Percentiles rank a stretch among this genome's conserved stretches.
Evolutionary conservation across 2,329 filamentous ascomycete genomes (phyloP).

Genomic region (Dryadomyces quercivorus): DNA sequence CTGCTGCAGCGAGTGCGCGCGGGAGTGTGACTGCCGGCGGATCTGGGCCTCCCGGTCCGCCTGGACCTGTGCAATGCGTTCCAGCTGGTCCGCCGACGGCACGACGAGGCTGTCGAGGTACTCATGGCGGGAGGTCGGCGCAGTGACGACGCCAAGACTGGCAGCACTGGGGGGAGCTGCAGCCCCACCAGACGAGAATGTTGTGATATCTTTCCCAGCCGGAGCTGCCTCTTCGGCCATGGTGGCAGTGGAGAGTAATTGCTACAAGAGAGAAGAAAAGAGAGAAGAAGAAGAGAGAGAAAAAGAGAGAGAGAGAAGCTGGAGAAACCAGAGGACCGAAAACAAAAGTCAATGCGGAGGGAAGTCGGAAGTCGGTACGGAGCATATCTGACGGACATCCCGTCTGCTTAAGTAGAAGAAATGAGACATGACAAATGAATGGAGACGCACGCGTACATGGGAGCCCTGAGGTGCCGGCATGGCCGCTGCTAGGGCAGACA

Average conservation of each 20-base stretch:
- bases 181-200: not conserved
- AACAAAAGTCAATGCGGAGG: no score
- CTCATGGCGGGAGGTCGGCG: not conserved
- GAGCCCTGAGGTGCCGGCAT: no score
- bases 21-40: conserved; percentile 27
- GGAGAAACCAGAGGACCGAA: not conserved
- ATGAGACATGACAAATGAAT: no score
- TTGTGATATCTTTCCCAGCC: not conserved
- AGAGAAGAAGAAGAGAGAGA: not conserved
- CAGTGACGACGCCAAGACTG: no score
- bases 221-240: not conserved
- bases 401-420: no score
- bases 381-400: no score
- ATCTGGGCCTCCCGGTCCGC: conserved; percentile 31
- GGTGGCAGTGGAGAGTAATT: no score
- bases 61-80: conserved; percentile 36
- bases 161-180: no score
- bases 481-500: no score
- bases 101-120: conserved; percentile 39
- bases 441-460: no score
- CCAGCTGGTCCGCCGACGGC: conserved; percentile 33
- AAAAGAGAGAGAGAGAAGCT: not conserved
- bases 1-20: conserved; percentile 20
- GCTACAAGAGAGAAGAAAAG: no score
- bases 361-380: no score